Evolutionary conservation across 805 yeast species (phyloP).

Genomic region (Yarrowia sp.): DNA sequence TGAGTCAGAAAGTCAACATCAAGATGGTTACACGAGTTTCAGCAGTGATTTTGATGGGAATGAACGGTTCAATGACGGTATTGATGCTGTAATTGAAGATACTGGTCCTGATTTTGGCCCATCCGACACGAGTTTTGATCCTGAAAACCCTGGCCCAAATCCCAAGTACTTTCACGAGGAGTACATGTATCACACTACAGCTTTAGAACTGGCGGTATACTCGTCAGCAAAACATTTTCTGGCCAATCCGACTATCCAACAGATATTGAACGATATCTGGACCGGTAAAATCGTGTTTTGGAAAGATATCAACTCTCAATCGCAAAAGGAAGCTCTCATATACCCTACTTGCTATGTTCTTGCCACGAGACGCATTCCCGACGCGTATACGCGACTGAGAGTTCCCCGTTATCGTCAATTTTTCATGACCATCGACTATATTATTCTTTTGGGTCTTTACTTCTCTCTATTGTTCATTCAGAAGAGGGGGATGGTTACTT

Average conservation of each 20-base stretch:
- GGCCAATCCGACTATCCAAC: conserved; percentile 33
- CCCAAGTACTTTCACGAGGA: background rate
- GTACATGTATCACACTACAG: background rate
- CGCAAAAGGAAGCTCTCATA: conserved; percentile 32
- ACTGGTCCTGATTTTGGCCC: background rate
- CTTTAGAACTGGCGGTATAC: conserved; percentile 4
- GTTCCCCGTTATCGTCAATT: background rate
- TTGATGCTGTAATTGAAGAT: background rate
- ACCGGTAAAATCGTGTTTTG: conserved; percentile 38
- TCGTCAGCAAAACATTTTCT: conserved; percentile 34
- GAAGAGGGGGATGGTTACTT: background rate
- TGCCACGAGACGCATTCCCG: background rate
- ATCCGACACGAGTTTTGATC: background rate
- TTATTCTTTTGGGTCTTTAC: background rate
- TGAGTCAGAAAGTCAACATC: background rate
- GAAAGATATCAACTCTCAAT: conserved; percentile 34
- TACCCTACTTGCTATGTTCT: background rate
- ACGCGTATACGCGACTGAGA: background rate
- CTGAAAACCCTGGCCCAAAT: background rate
- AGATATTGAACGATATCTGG: conserved; percentile 36
- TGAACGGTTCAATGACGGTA: no score
- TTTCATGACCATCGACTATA: conserved; percentile 6
- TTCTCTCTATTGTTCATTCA: background rate
- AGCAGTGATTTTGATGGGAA: background rate
- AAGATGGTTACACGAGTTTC: background rate